Percentiles rank a stretch among this genome's conserved stretches.
These are phyloP conservation scores for Cichorium intybus DNA, from an alignment of 140 eudicot species.

Conservation along the genomic window DNA sequence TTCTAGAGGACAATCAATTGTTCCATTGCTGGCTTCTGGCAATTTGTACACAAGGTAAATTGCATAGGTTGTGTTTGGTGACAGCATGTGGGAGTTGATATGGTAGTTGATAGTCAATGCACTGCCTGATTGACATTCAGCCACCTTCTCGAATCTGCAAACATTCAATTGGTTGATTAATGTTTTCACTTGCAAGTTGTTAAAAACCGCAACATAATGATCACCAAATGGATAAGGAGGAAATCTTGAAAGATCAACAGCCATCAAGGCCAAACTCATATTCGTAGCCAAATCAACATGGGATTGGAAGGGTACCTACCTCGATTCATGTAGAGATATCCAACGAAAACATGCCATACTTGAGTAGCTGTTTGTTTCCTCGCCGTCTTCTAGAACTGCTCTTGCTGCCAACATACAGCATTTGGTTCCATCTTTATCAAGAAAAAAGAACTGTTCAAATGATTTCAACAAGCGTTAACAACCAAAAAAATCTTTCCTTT, in stretches of 20 bases:
- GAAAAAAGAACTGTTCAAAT: conserved; percentile 14
- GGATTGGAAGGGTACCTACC: not conserved
- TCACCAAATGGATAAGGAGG: too few relatives aligned
- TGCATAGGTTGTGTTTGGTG: conserved; percentile 17
- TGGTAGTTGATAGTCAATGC: not conserved
- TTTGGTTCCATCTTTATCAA: conserved; percentile 20
- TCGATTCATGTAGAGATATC: conserved; percentile 10
- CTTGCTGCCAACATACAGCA: conserved; percentile 17
- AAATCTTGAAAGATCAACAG: too few relatives aligned
- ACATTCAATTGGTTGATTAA: not conserved
- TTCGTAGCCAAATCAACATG: too few relatives aligned
- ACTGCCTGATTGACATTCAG: conserved; percentile 4
- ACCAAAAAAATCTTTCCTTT: too few relatives aligned
- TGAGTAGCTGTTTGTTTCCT: not conserved
- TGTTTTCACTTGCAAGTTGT: too few relatives aligned
- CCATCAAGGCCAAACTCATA: too few relatives aligned
- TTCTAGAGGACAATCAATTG: conserved; percentile 12
- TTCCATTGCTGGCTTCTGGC: not conserved
- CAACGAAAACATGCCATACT: not conserved
- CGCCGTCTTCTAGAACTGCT: not conserved
- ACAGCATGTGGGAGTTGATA: conserved; percentile 22
- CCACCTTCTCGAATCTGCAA: conserved; percentile 18
- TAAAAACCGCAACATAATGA: too few relatives aligned
- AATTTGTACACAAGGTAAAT: conserved; percentile 15
- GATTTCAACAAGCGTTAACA: not conserved